Evolutionary conservation across 495 filamentous ascomycete species (phyloP).

Genomic region (Penicillium turbatum): DNA sequence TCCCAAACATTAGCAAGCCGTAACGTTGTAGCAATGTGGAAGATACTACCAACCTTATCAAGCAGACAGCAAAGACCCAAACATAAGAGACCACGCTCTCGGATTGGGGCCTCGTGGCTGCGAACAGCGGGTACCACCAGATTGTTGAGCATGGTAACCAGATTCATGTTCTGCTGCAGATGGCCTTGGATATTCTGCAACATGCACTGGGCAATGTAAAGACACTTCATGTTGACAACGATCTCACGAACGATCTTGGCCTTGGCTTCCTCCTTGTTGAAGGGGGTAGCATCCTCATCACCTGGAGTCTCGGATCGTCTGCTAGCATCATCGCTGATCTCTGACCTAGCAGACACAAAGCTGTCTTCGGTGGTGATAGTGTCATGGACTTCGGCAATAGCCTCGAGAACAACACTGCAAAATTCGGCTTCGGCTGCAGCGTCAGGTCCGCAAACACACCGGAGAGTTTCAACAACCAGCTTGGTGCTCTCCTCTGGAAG

Average conservation of each 20-base stretch:
- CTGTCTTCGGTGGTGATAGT: slow-evolving; percentile 77
- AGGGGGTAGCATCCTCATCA: slow-evolving; percentile 41
- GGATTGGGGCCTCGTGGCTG: slow-evolving; percentile 86
- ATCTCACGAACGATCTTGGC: slow-evolving; percentile 82
- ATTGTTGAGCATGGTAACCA: slow-evolving; percentile 95
- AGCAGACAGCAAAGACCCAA: slow-evolving; percentile 88
- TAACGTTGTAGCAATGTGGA: neutral
- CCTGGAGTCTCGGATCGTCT: slow-evolving; percentile 44
- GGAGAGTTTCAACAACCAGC: slow-evolving; percentile 76
- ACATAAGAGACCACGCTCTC: slow-evolving; percentile 84
- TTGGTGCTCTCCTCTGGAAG: slow-evolving; percentile 90
- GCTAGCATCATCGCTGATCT: slow-evolving; percentile 62
- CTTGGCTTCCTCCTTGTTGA: slow-evolving; percentile 70
- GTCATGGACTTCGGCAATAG: slow-evolving; percentile 93
- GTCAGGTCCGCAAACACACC: slow-evolving; percentile 73
- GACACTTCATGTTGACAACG: slow-evolving; percentile 95
- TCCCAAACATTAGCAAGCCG: slow-evolving; percentile 10
- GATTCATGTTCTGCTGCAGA: slow-evolving; percentile 77
- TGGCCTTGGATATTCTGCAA: slow-evolving; percentile 82
- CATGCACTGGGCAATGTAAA: slow-evolving; percentile 97
- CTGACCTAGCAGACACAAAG: slow-evolving; percentile 86
- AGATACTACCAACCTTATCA: slow-evolving; percentile 59
- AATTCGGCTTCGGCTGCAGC: slow-evolving; percentile 84
- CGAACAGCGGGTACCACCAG: slow-evolving; percentile 91
- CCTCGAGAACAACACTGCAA: slow-evolving; percentile 86